Evolutionary conservation across 108 stramenopile genomes (phyloP), one percentile per base, ranked within the genome.

Genomic region (Discostella stelligeroides): DNA sequence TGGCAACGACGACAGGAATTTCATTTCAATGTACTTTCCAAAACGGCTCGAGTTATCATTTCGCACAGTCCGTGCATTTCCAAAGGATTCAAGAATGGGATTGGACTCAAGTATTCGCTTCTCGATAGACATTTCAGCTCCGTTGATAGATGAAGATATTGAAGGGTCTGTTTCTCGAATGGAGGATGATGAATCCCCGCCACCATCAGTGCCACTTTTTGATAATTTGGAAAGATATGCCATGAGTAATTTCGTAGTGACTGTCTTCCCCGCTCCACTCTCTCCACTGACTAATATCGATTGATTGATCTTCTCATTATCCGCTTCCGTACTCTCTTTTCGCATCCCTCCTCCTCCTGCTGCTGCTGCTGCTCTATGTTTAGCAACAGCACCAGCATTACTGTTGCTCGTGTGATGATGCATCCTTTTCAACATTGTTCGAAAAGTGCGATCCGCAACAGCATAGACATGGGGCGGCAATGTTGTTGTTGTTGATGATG

Each of bases 211-310:
- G 2, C 76, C 55, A 43, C 85, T 79, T 72, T 89, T 77, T 54
- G 86, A 88, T 46, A 95, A 71, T 10, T 84, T 83, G n/a, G 96
- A 92, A 27, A 98, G 76, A 66, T 95, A 98, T 61, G 88, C 69
- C 98, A 99, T 97, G 43, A 99, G 86, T 53, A 98, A 86, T 68
- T 99, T 99, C 40, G 97, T 96, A 0, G 97, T 97, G 27, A 98
- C 98, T 8, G 98, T 99, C 73, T 98, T 99, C 11, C 97, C 97
- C 21, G 98, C 96, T 8, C 98, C 98, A 58, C 73, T 78, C 81
- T 99, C 98, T 18, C 92, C 92, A 62, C 85, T 86, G 0, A 94
- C 88, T 0, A 96, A 73, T 69, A 96, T 94, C 27, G 87, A 82
- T 65, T 87, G 84, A 63, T 84, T 73, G 60, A 62, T 62, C 11